Conservation (phyloP, 2,329 filamentous ascomycete species). For the Fusarium sp. region DNA sequence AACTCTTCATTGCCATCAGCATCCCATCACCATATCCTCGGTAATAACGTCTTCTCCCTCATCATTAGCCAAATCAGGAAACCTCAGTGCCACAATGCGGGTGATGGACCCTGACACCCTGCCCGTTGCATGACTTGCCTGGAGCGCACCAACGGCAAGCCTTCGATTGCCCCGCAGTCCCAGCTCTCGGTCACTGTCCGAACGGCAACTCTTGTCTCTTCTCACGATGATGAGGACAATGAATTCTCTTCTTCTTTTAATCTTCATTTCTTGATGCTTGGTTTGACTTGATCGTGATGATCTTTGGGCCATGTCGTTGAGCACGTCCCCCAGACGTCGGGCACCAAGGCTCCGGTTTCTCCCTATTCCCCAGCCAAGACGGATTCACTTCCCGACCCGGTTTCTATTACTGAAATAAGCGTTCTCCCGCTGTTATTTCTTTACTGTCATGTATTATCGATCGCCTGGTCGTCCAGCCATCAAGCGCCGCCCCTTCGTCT, state of each 20-base stretch:
- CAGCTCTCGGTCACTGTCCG: constrained; percentile 45
- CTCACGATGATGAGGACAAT: constrained; percentile 24
- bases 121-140: constrained; percentile 32
- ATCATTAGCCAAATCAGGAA: constrained; percentile 30
- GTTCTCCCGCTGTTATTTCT: background rate
- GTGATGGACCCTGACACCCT: constrained; percentile 33
- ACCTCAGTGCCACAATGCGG: constrained; percentile 18
- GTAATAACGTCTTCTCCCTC: constrained; percentile 11
- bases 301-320: background rate
- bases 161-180: constrained; percentile 35
- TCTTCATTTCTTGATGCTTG: constrained; percentile 1
- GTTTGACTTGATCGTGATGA: background rate
- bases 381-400: constrained; percentile 7
- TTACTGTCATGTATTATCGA: background rate
- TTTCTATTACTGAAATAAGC: constrained; percentile 12
- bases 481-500: constrained; percentile 31
- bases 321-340: background rate
- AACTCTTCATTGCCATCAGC: no score
- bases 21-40: constrained; percentile 10
- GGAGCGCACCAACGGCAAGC: constrained; percentile 34
- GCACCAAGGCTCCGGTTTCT: constrained; percentile 31
- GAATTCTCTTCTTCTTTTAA: constrained; percentile 32
- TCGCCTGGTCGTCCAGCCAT: constrained; percentile 22
- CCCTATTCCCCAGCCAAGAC: constrained; percentile 17
- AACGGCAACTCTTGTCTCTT: constrained; percentile 39